A percentile compares a stretch with the other conserved stretches of the same genome.
Conservation (phyloP, 2,329 filamentous ascomycete genomes). For the Nakataea oryzae region DNA sequence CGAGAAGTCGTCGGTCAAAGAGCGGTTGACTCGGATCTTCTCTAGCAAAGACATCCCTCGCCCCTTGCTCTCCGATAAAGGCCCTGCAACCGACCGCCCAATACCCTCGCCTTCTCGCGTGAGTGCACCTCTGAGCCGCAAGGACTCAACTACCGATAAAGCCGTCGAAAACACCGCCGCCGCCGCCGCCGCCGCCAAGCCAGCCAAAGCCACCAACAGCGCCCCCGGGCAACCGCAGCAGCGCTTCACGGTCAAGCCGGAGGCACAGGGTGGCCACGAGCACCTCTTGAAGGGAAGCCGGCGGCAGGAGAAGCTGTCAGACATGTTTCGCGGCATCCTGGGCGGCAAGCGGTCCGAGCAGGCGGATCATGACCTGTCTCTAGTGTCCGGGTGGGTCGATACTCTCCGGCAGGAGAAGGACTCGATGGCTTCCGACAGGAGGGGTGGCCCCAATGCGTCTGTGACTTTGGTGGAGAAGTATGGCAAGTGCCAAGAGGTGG, state of each 20-base stretch:
- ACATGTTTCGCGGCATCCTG: conserved; percentile 80
- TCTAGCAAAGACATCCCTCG: conserved; percentile 40
- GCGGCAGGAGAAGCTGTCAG: conserved; percentile 87
- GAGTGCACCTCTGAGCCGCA: conserved; percentile 24
- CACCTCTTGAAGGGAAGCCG: conserved; percentile 84
- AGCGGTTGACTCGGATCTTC: conserved; percentile 56
- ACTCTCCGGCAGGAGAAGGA: conserved; percentile 85
- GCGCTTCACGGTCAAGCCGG: conserved; percentile 40
- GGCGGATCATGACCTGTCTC: conserved; percentile 55
- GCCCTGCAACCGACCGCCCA: conserved; percentile 17
- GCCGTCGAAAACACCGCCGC: conserved; percentile 19
- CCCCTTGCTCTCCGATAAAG: conserved; percentile 8
- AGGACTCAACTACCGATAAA: conserved; percentile 32
- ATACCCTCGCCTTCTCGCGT: conserved; percentile 12
- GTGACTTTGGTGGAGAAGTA: conserved; percentile 89
- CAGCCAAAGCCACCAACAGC: conserved; percentile 21
- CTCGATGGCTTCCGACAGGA: conserved; percentile 63
- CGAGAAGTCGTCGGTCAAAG: conserved; percentile 53
- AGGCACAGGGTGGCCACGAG: conserved; percentile 61
- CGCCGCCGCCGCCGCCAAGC: conserved; percentile 20
- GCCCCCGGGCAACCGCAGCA: conserved; percentile 21
- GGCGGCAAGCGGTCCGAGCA: conserved; percentile 75
- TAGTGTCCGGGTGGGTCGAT: conserved; percentile 95
- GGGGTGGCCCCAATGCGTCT: conserved; percentile 61
- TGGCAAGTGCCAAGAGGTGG: conserved; percentile 94